A percentile compares a stretch with the other conserved stretches of the same genome.
phyloP scores from a whole-genome alignment of 1,139 yeast genomes.

The Yamadazyma diddensiae region DNA sequence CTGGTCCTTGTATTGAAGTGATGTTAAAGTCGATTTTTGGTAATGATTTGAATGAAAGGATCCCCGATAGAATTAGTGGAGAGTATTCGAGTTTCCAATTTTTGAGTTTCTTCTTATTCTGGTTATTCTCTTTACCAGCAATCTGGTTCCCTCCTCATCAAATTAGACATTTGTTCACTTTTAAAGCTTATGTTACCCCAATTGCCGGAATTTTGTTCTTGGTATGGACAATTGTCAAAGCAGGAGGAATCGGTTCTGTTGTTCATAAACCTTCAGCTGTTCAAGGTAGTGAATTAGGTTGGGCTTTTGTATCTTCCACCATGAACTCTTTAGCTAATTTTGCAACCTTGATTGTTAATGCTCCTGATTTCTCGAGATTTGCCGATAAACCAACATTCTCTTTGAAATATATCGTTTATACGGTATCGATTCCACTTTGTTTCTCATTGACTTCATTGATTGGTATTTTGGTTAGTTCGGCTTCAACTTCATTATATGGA shows the following conservation, averaged over 20 bases:
- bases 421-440: conserved; percentile 67
- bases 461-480: conserved; percentile 84
- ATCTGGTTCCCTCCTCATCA: conserved; percentile 80
- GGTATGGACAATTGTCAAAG: conserved; percentile 76
- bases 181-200: conserved; percentile 73
- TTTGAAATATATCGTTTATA: conserved; percentile 44
- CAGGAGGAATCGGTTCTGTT: conserved; percentile 72
- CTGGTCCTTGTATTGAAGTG: conserved; percentile 76
- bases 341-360: conserved; percentile 81
- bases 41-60: conserved; percentile 43
- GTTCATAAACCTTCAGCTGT: conserved; percentile 49
- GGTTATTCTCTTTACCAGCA: conserved; percentile 75
- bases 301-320: conserved; percentile 79
- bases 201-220: conserved; percentile 77
- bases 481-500: conserved; percentile 68
- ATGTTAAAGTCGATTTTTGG: conserved; percentile 71
- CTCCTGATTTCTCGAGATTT: conserved; percentile 88
- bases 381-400: conserved; percentile 49
- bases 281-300: conserved; percentile 62
- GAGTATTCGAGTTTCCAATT: conserved; percentile 62
- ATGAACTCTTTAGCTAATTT: conserved; percentile 84
- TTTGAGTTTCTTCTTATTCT: conserved; percentile 72
- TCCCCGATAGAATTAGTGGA: conserved; percentile 52
- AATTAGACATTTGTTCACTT: conserved; percentile 76
- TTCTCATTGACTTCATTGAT: conserved; percentile 80